Base-by-base conservation (phyloP, 1,139 yeast species). In the Candida tropicalis region DNA sequence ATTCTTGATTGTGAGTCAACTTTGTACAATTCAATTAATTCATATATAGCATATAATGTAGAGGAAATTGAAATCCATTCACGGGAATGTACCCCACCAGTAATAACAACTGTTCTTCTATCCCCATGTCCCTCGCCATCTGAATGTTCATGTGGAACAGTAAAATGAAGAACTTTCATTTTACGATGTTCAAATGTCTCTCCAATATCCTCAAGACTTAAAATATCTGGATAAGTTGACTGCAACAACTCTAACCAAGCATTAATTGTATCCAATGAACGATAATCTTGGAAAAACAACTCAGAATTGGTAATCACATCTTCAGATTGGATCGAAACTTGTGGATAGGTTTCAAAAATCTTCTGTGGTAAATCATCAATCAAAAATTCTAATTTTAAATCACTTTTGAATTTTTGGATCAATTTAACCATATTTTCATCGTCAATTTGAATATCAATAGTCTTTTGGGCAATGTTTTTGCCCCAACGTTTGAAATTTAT, bases 11-110 rank as follows among this genome's bases (percentile, higher is more conserved):
- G 69, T 50, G 66, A 71, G 47, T 59, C 66, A 54, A 41, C 65
- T 58, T 36, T 79, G 56, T 82, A 83, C 46, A 73, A 76, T 16
- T 73, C 62, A 39, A 87, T 63, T 36, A 88, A 58, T 46, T 77
- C 70, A 52, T 79, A 81, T 29, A 89, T 62, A 10, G 81, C 64
- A 59, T 77, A 87, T 48, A 88, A 77, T 1, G 80, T 83, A 0
- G 93, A 75, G 7, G 91, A 79, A 4, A 84, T 81, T 23, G 91
- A 79, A 15, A 89, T 77, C 97, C 97, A 90, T 63, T 90, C 97
- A 39, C 97, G 75, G 0, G 96, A 95, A 63, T 90, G 97, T 2
- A 85, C 75, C 1, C 96, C 97, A 16, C 93, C 91, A 0, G 93
- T 81, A 11, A 90, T 71, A 1, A 89, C 86, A 39, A 90, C 75